These are phyloP conservation scores for Allodekkera sacchari DNA, from an alignment of 805 yeast species.

Conservation along the genomic window DNA sequence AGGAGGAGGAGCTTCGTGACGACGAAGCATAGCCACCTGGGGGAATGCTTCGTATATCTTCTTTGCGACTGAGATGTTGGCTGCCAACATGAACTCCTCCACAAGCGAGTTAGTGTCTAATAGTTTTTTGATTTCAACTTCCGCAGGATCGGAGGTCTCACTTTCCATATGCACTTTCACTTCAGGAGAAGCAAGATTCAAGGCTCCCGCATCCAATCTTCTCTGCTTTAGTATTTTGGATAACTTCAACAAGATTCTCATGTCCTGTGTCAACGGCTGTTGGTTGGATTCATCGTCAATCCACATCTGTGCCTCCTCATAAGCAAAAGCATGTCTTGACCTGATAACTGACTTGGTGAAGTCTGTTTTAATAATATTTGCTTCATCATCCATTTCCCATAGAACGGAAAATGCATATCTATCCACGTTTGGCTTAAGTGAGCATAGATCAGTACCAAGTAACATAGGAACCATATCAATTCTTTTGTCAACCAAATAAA, in stretches of 20 bases:
- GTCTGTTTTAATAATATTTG: slow-evolving; percentile 70
- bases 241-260: slow-evolving; percentile 71
- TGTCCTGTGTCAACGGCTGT: slow-evolving; percentile 83
- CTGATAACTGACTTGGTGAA: slow-evolving; percentile 83
- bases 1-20: slow-evolving; percentile 96
- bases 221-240: slow-evolving; percentile 80
- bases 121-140: slow-evolving; percentile 83
- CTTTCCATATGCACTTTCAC: slow-evolving; percentile 96
- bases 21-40: slow-evolving; percentile 96
- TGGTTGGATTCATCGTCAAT: slow-evolving; percentile 70
- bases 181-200: slow-evolving; percentile 95
- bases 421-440: slow-evolving; percentile 90
- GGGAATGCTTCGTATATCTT: slow-evolving; percentile 90
- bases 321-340: slow-evolving; percentile 91
- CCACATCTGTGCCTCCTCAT: slow-evolving; percentile 85
- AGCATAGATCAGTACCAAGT: slow-evolving; percentile 92
- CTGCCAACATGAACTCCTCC: slow-evolving; percentile 97
- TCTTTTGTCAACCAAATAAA: slow-evolving; percentile 93
- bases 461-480: slow-evolving; percentile 97
- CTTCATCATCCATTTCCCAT: slow-evolving; percentile 89
- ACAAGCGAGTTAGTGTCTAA: slow-evolving; percentile 92
- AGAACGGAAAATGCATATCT: slow-evolving; percentile 91
- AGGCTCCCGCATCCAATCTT: slow-evolving; percentile 90
- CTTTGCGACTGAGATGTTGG: slow-evolving; percentile 91
- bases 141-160: slow-evolving; percentile 94